Evolutionary conservation across 257 asterid species (phyloP).

Genomic region (Paraleonurus japonicus): DNA sequence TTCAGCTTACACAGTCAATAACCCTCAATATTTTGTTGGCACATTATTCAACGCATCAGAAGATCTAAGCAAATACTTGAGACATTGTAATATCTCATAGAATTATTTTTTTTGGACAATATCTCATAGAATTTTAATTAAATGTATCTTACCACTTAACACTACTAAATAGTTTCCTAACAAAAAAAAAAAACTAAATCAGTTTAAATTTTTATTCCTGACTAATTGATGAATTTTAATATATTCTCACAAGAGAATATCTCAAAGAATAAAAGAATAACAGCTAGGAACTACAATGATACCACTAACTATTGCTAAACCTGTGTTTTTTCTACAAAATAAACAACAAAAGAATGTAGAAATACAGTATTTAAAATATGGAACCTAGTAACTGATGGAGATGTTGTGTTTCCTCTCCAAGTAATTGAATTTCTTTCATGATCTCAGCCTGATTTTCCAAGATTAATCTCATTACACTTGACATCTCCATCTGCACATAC

Average conservation of each 20-base stretch:
- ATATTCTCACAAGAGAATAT: background rate
- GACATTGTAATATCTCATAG: background rate
- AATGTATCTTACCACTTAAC: background rate
- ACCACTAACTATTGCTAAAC: background rate
- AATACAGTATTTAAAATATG: background rate
- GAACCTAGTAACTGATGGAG: slow-evolving; percentile 49
- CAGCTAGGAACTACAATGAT: background rate
- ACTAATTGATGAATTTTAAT: too few species aligned
- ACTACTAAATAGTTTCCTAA: too few species aligned
- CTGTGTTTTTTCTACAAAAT: background rate
- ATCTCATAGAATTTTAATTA: too few species aligned
- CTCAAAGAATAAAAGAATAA: background rate
- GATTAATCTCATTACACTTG: slow-evolving; percentile 51
- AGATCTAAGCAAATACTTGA: background rate
- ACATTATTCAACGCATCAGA: background rate
- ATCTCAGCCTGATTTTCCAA: slow-evolving; percentile 82
- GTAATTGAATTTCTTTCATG: slow-evolving; percentile 72
- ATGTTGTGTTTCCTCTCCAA: slow-evolving; percentile 67
- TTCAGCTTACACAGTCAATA: too few species aligned
- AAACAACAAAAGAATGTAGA: slow-evolving; percentile 3
- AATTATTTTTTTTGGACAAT: too few species aligned
- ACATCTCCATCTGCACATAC: slow-evolving; percentile 65
- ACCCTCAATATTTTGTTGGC: background rate
- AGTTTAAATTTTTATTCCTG: too few species aligned
- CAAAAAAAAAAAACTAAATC: too few species aligned